Evolutionary conservation across 2,329 filamentous ascomycete genomes (phyloP), one percentile per base, ranked within the genome.

Genomic region (Stachybotrys echinatus): DNA sequence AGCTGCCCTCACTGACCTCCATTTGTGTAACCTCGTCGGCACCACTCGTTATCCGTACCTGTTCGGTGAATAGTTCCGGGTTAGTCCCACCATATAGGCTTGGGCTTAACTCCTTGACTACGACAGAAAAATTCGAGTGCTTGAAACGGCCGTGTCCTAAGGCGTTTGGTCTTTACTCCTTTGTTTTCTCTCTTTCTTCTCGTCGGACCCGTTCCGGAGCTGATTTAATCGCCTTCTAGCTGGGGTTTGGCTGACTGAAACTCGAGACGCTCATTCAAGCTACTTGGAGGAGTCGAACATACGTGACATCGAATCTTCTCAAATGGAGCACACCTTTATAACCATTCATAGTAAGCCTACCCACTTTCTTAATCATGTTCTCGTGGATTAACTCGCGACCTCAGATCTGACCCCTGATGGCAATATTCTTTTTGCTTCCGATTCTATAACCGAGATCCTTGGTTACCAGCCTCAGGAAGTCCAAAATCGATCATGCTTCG

Each of bases 261-360:
- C n/a, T n/a, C n/a, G n/a, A n/a, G n/a, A n/a, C n/a, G n/a, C n/a
- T 4, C 19, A 3, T 40, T n/a, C 38, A 40, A n/a, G 3, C 38
- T 20, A 18, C 18, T 40, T 40, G 38, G 38, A 18, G 38, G n/a
- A 40, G 18, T 14, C 10, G 19, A 18, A n/a, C n/a, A 8, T 40
- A n/a, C 38, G 8, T 20, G 38, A 40, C 10, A 20, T 37, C 31
- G 18, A 8, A n/a, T n/a, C 17, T 40, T n/a, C 18, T 10, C 38
- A n/a, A 45, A 89, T 89, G 88, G 88, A 92, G 70, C 87, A 87
- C 58, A 94, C 89, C 27, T 95, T 95, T 72, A 94, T 95, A 73
- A 91, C 89, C 58, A 94, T 95, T 64, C 89, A 94, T 65, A 89
- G 89, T 88, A 72, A 73, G 84, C 75, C 40, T 2, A 18, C 23